A percentile compares a stretch with the other conserved stretches of the same genome.
Conservation (phyloP, 2,329 filamentous ascomycete species). For the Exophiala calicioides region DNA sequence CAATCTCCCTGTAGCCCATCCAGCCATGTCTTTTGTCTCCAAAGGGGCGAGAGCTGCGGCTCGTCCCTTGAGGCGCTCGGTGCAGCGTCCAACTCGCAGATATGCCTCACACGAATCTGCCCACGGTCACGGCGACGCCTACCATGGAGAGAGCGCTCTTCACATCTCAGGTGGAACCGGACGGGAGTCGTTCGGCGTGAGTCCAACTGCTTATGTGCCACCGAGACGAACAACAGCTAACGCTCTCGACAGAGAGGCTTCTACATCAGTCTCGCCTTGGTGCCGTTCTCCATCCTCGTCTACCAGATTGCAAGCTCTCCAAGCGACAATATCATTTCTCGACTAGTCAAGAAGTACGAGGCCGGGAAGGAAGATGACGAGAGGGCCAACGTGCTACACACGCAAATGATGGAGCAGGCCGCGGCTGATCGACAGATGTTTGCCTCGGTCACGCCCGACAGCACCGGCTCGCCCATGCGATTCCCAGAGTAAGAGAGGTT, state of each 20-base stretch:
- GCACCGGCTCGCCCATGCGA: conserved; percentile 53
- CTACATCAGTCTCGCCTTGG: conserved; percentile 47
- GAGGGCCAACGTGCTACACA: conserved; percentile 61
- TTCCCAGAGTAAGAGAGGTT: conserved; percentile 61
- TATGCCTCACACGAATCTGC: conserved; percentile 46
- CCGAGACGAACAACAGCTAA: conserved; percentile 8
- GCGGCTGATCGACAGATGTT: conserved; percentile 64
- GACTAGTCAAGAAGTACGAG: conserved; percentile 25
- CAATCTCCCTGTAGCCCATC: conserved; percentile 18
- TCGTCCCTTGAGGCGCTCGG: conserved; percentile 27
- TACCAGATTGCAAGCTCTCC: conserved; percentile 40
- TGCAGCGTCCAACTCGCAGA: conserved; percentile 41
- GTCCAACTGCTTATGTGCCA: conserved; percentile 28
- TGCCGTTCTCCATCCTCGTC: conserved; percentile 44
- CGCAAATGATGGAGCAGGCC: conserved; percentile 62
- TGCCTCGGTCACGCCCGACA: conserved; percentile 46
- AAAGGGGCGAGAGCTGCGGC: conserved; percentile 32
- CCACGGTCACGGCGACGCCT: conserved; percentile 34
- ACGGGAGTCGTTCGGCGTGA: conserved; percentile 49
- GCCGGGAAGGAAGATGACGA: conserved; percentile 54
- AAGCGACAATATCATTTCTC: conserved; percentile 22
- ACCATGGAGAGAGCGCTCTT: conserved; percentile 35
- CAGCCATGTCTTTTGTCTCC: conserved; percentile 28
- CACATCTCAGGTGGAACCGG: conserved; percentile 41
- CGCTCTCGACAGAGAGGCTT: conserved; percentile 45